Percentiles rank a stretch among this genome's conserved stretches.
Conservation (phyloP, 2,329 filamentous ascomycete species). For the Exophiala oligosperma region DNA sequence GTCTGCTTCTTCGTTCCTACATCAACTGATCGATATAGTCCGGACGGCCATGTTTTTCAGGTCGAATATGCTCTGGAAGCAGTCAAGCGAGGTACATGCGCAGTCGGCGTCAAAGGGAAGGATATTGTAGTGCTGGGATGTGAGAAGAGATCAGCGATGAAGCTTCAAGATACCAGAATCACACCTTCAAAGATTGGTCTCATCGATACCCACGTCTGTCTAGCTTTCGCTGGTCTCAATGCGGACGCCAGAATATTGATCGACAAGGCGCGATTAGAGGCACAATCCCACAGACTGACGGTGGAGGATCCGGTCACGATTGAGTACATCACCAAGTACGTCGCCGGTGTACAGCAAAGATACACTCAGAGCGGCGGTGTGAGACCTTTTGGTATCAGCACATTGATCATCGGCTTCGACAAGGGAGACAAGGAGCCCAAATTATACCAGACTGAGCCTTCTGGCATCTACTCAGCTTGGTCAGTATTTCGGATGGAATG, state of each 20-base stretch:
- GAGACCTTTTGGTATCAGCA: conserved; percentile 97
- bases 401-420: conserved; percentile 97
- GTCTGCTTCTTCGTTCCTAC: not conserved
- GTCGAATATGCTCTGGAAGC: conserved; percentile 99
- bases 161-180: conserved; percentile 98
- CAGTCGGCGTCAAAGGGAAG: conserved; percentile 92
- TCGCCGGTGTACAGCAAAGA: conserved; percentile 95
- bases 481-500: conserved; percentile 47
- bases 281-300: conserved; percentile 93
- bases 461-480: conserved; percentile 98
- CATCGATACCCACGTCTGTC: conserved; percentile 91
- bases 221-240: conserved; percentile 95
- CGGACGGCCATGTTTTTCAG: conserved; percentile 99
- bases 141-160: conserved; percentile 99
- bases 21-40: conserved; percentile 64
- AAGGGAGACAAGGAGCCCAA: conserved; percentile 84
- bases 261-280: conserved; percentile 96
- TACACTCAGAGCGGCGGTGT: conserved; percentile 99
- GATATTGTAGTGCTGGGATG: conserved; percentile 96
- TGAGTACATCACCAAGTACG: conserved; percentile 99
- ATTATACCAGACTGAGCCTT: conserved; percentile 98
- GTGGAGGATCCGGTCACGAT: conserved; percentile 97
- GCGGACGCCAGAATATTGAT: conserved; percentile 97
- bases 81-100: conserved; percentile 98
- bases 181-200: conserved; percentile 98